Evolutionary conservation across 2,329 filamentous ascomycete genomes (phyloP).

Genomic region (Hymenoscyphus occultus): DNA sequence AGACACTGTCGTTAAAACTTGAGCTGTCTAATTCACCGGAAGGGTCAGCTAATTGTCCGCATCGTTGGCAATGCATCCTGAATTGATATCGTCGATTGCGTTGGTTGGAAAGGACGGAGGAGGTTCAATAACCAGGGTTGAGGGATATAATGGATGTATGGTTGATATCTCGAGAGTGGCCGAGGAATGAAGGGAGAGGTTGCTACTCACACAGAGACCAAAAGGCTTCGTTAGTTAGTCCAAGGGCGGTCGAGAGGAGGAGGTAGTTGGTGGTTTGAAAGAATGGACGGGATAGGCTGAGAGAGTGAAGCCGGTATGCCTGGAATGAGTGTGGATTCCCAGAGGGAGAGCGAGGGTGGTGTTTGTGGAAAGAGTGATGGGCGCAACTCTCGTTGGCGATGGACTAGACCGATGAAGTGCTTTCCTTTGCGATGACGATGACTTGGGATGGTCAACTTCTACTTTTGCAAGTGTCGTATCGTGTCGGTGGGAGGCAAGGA

Average conservation of each 20-base stretch:
- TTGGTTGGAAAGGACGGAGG: not conserved
- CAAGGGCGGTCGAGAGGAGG: slow-evolving; percentile 10
- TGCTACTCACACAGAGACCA: slow-evolving; percentile 21
- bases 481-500: slow-evolving; percentile 8
- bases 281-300: slow-evolving; percentile 43
- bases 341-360: slow-evolving; percentile 32
- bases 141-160: not conserved
- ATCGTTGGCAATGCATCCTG: not conserved
- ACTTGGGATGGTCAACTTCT: not conserved
- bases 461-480: not conserved
- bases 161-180: not conserved
- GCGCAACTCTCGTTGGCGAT: slow-evolving; percentile 5
- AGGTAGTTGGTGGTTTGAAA: slow-evolving; percentile 16
- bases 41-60: slow-evolving; percentile 6
- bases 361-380: slow-evolving; percentile 10
- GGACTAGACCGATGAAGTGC: not conserved
- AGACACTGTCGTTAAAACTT: slow-evolving; percentile 8
- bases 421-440: not conserved
- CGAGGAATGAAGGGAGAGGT: slow-evolving; percentile 10
- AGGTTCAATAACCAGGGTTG: slow-evolving; percentile 6
- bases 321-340: slow-evolving; percentile 37
- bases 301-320: slow-evolving; percentile 44
- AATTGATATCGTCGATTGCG: not conserved
- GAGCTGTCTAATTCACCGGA: not conserved
- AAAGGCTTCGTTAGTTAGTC: slow-evolving; percentile 7